Conservation (phyloP, 768 basidiomycete genomes). For the Psilocybe sp. region DNA sequence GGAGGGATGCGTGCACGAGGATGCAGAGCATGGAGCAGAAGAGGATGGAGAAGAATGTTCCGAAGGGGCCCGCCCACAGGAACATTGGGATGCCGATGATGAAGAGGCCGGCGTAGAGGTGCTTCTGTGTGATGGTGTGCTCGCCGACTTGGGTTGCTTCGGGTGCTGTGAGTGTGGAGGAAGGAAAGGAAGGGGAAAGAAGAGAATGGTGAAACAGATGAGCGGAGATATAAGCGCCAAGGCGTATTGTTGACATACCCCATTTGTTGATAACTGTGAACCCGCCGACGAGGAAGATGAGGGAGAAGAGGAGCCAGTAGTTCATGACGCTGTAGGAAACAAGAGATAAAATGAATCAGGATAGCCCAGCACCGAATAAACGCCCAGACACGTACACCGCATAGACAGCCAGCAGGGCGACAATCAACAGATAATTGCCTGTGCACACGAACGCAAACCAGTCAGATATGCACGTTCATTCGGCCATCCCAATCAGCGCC, state of each 20-base stretch:
- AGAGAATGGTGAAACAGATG: neutral
- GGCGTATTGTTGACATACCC: slow-evolving; percentile 41
- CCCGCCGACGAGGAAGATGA: slow-evolving; percentile 88
- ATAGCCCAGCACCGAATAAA: slow-evolving; percentile 1
- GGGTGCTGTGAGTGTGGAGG: slow-evolving; percentile 46
- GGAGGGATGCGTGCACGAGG: slow-evolving; percentile 79
- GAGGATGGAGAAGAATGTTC: slow-evolving; percentile 93
- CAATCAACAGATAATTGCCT: slow-evolving; percentile 87
- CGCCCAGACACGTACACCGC: slow-evolving; percentile 73
- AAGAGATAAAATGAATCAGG: neutral
- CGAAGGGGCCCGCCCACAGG: slow-evolving; percentile 70
- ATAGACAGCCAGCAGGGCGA: slow-evolving; percentile 79
- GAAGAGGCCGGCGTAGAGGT: slow-evolving; percentile 85
- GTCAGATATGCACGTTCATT: neutral
- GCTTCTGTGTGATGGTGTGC: slow-evolving; percentile 83
- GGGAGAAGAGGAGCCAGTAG: slow-evolving; percentile 75
- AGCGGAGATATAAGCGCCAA: neutral
- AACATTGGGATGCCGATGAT: slow-evolving; percentile 89
- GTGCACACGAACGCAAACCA: slow-evolving; percentile 10
- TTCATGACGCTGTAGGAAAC: slow-evolving; percentile 64
- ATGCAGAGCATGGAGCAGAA: slow-evolving; percentile 85
- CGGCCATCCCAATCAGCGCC: no score
- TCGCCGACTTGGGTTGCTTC: slow-evolving; percentile 85
- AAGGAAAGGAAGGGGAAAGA: neutral
- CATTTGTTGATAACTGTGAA: slow-evolving; percentile 88